Percentiles rank a stretch among this genome's conserved stretches.
phyloP scores from a whole-genome alignment of 768 basidiomycete species.

The Xerocomellus chrysenteron region DNA sequence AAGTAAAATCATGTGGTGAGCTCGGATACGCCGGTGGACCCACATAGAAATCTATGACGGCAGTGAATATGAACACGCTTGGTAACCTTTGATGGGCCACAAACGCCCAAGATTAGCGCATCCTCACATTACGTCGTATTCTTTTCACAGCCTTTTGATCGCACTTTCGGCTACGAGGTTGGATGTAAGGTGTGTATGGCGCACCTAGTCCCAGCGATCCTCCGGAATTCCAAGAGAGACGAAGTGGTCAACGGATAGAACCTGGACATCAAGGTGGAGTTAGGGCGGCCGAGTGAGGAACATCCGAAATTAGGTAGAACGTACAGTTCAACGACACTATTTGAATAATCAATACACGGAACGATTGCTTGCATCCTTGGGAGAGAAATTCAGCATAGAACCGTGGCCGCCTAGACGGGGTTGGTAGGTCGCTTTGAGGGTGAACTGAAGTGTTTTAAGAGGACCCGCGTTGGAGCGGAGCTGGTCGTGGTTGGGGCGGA shows the following conservation, averaged over 20 bases:
- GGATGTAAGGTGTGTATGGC: background rate
- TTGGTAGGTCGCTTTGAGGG: too few relatives aligned
- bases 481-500: constrained; percentile 35
- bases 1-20: background rate
- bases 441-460: background rate
- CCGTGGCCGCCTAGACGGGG: background rate
- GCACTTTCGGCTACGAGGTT: background rate
- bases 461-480: constrained; percentile 35
- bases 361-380: background rate
- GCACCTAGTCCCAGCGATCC: background rate
- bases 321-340: background rate
- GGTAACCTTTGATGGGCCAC: background rate
- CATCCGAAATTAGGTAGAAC: background rate
- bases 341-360: background rate
- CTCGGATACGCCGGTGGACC: background rate
- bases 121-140: background rate
- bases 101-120: background rate
- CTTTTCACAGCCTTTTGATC: background rate
- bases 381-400: background rate
- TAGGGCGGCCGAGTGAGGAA: constrained; percentile 2
- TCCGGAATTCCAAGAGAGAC: background rate
- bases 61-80: background rate
- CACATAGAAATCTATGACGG: background rate
- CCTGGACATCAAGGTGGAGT: background rate
- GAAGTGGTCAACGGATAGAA: background rate